A percentile compares a stretch with the other conserved stretches of the same genome.
phyloP scores from a whole-genome alignment of 2,329 filamentous ascomycete species.

The Gaeumannomyces sp. region DNA sequence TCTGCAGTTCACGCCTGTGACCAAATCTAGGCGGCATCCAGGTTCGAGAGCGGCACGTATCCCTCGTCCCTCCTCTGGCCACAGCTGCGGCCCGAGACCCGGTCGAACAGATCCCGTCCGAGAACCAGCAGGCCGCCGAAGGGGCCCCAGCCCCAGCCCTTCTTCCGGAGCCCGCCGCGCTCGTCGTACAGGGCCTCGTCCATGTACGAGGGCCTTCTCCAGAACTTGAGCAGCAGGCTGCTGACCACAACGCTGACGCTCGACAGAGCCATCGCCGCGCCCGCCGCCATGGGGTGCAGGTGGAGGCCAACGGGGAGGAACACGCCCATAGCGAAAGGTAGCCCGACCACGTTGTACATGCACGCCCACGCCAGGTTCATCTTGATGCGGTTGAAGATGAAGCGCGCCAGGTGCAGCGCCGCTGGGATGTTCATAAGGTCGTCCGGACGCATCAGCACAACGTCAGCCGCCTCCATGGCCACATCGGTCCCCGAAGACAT shows the following conservation, averaged over 20 bases:
- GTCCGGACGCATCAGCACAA: slow-evolving; percentile 90
- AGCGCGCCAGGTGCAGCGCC: slow-evolving; percentile 70
- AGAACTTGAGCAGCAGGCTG: slow-evolving; percentile 78
- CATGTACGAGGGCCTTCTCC: slow-evolving; percentile 84
- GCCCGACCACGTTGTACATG: slow-evolving; percentile 81
- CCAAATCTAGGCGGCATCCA: slow-evolving; percentile 31
- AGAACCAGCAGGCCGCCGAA: slow-evolving; percentile 33
- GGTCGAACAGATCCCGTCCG: slow-evolving; percentile 32
- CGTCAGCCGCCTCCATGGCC: slow-evolving; percentile 92
- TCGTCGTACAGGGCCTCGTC: slow-evolving; percentile 59
- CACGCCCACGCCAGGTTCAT: slow-evolving; percentile 90
- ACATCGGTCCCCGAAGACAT: slow-evolving; percentile 92
- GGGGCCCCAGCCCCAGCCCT: slow-evolving; percentile 35
- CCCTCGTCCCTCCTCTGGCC: slow-evolving; percentile 41
- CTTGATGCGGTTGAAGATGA: slow-evolving; percentile 90
- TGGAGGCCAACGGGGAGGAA: slow-evolving; percentile 85
- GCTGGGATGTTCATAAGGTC: slow-evolving; percentile 92
- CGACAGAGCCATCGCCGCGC: slow-evolving; percentile 86
- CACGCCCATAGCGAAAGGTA: slow-evolving; percentile 95
- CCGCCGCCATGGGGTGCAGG: slow-evolving; percentile 89
- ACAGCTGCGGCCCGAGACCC: slow-evolving; percentile 27
- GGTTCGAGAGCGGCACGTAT: slow-evolving; percentile 52
- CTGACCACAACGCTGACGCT: slow-evolving; percentile 86
- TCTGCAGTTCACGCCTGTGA: too few species aligned
- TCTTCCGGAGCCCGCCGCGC: slow-evolving; percentile 39